Evolutionary conservation across 202 grass and related monocot species (phyloP).

Genomic region (Hordeum pubiflorum): DNA sequence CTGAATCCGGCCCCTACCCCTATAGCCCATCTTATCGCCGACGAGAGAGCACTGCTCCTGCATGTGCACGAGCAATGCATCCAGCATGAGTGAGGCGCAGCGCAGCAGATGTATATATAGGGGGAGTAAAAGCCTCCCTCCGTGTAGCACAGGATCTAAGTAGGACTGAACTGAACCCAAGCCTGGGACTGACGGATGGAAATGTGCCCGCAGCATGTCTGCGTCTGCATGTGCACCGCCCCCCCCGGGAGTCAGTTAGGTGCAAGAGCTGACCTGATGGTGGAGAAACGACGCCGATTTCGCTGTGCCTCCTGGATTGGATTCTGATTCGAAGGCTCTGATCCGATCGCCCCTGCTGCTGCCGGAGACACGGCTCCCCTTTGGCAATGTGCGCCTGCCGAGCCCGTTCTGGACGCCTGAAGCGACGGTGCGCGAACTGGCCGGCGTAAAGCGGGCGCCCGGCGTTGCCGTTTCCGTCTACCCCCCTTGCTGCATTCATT

Average conservation of each 20-base stretch:
- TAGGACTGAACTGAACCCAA: conserved; percentile 11
- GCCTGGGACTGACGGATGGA: not conserved
- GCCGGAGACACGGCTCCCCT: not conserved
- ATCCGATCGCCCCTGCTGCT: not conserved
- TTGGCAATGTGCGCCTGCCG: conserved; percentile 24
- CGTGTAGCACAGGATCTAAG: conserved; percentile 4
- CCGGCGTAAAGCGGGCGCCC: not conserved
- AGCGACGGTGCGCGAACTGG: conserved; percentile 17
- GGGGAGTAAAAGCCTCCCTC: not conserved
- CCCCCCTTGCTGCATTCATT: not conserved
- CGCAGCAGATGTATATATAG: not conserved
- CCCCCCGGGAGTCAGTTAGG: conserved; percentile 28
- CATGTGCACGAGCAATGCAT: conserved; percentile 26
- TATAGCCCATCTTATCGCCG: not conserved
- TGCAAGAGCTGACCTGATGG: conserved; percentile 33
- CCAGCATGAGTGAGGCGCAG: not conserved
- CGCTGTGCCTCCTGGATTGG: not conserved
- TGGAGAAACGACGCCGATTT: not conserved
- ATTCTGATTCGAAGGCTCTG: conserved; percentile 18
- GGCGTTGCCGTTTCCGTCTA: not conserved
- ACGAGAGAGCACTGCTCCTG: conserved; percentile 24
- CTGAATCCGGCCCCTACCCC: not conserved
- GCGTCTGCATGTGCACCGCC: not conserved
- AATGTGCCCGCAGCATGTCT: conserved; percentile 31
- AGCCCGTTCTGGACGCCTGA: conserved; percentile 16